A percentile compares a stretch with the other conserved stretches of the same genome.
phyloP scores from a whole-genome alignment of 257 asterid genomes.

The Scutellaria galericulata region DNA sequence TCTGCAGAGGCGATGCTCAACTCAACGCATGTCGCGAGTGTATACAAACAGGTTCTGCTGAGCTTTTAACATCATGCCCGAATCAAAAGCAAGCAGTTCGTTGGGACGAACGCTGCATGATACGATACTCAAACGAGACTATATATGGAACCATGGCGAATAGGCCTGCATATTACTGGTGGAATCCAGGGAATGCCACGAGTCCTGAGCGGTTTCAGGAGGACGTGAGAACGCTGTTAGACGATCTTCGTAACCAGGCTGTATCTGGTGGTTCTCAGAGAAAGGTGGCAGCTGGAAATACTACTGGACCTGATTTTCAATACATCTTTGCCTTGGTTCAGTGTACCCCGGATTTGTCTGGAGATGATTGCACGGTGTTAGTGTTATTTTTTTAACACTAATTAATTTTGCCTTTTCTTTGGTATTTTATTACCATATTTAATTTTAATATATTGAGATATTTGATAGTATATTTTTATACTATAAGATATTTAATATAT shows the following conservation, averaged over 20 bases:
- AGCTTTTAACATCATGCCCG: conserved; percentile 34
- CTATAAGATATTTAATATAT: too few species aligned
- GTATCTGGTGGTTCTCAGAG: conserved; percentile 37
- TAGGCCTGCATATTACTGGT: neutral
- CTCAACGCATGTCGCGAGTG: conserved; percentile 30
- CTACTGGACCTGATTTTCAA: conserved; percentile 22
- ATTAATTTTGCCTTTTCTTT: too few species aligned
- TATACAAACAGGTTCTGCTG: neutral
- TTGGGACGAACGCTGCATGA: conserved; percentile 30
- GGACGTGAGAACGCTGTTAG: conserved; percentile 20
- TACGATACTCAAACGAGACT: conserved; percentile 43
- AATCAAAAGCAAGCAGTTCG: conserved; percentile 31
- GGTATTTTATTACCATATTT: too few species aligned
- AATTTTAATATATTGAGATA: too few species aligned
- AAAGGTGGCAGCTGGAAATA: conserved; percentile 42
- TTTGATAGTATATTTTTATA: too few species aligned
- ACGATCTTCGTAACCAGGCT: conserved; percentile 29
- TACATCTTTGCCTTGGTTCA: conserved; percentile 37
- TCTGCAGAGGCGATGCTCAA: conserved; percentile 40
- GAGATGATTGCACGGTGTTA: conserved; percentile 40
- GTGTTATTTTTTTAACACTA: too few species aligned
- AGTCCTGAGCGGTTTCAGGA: conserved; percentile 20
- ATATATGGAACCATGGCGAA: neutral
- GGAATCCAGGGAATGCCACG: neutral
- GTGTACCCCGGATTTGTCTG: conserved; percentile 46